phyloP scores from a whole-genome alignment of 306 rosid genomes.

The Cyamopsis tetragonoloba region DNA sequence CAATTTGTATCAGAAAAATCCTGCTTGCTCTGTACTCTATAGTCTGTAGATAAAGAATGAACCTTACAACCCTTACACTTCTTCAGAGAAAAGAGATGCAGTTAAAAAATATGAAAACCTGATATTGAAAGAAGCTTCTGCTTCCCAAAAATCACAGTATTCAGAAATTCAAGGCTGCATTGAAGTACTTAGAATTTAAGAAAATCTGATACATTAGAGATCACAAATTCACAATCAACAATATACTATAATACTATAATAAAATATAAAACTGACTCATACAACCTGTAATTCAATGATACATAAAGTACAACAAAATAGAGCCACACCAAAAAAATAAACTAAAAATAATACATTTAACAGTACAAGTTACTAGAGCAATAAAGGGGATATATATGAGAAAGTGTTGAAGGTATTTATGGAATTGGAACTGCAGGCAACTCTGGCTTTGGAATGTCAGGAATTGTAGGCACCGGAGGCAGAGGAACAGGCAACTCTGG shows the following conservation, averaged over 20 bases:
- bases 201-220: neutral
- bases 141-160: neutral
- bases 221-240: constrained; percentile 12
- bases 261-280: constrained; percentile 9
- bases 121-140: neutral
- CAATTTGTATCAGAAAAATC: neutral
- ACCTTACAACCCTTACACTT: neutral
- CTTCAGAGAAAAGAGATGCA: neutral
- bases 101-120: neutral
- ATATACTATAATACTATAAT: neutral
- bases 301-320: constrained; percentile 10
- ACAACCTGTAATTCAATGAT: constrained; percentile 1
- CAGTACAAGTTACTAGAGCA: neutral
- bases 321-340: constrained; percentile 4
- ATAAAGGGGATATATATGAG: neutral
- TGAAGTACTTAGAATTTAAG: neutral
- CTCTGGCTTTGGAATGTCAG: neutral
- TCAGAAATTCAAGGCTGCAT: neutral
- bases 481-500: neutral
- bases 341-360: neutral
- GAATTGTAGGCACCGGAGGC: neutral
- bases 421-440: constrained; percentile 11
- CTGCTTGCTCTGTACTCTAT: too few relatives aligned
- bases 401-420: neutral
- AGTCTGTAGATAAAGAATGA: neutral